Base-by-base conservation (phyloP, 208 protist species). In the Trypanosoma boissoni region DNA sequence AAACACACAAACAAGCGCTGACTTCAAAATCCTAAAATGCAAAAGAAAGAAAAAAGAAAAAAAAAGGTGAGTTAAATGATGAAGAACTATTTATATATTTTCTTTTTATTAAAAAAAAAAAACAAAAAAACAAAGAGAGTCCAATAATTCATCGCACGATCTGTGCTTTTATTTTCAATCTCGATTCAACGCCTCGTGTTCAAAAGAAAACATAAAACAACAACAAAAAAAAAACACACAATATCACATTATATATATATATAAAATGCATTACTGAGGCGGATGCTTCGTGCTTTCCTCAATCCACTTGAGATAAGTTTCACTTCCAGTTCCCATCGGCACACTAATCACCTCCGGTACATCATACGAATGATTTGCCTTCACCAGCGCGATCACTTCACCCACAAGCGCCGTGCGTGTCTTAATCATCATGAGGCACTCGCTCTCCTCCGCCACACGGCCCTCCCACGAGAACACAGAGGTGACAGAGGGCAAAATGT, bases 401-500 rank as follows among this genome's bases (percentile, higher is more conserved):
- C 58, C 51, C 21, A 91, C 57, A 34, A 64, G 61, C 2, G 52
- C 26, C 14, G 63, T 80, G 31, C 70, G 60, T 24, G 75, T 86
- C 50, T 89, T 86, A n/a, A 89, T 76, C 52, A 92, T 78, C 58
- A 85, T 56, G 29, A 88, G 58, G 32, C 29, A 60, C 57, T 90
- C 78, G 28, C 66, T 41, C 31, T 83, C 76, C 43, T 73, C 58
- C 16, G 72, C 18, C 2, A 88, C 21, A 26, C 53, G 49, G 20
- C 74, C 74, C 39, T 88, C 51, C 81, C 81, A 88, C 2, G 32
- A 24, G 58, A 78, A 88, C 10, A 86, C 58, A 37, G 70, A 83
- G 2, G 59, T 78, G 8, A 87, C 53, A 28, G 43, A 20, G 8
- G 80, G 80, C n/a, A 81, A 58, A 34, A 87, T 76, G 59, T 87